Conservation (phyloP, 176 grass and related monocot species). For the Musa schizocarpa region DNA sequence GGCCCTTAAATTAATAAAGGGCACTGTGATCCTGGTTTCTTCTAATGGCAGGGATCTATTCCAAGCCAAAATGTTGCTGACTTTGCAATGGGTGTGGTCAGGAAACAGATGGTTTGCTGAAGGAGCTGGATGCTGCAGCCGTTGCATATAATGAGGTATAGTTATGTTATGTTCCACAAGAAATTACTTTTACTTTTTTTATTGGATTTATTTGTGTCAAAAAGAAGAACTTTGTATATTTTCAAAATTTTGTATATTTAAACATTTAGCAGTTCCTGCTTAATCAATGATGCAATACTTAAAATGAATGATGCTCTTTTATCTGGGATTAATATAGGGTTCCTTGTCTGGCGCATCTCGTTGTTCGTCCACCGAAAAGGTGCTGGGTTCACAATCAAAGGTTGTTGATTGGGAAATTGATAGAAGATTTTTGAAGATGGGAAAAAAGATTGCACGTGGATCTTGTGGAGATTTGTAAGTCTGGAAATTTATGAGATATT, state of each 20-base stretch:
- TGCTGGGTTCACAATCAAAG: conserved; percentile 41
- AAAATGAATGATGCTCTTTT: not conserved
- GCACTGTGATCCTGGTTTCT: conserved; percentile 16
- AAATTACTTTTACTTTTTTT: not conserved
- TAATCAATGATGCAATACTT: too few relatives aligned
- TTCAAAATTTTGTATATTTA: not conserved
- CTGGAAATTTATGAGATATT: not conserved
- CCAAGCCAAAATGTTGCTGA: conserved; percentile 27
- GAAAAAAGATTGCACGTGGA: conserved; percentile 75
- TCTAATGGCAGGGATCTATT: conserved; percentile 20
- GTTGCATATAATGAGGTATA: conserved; percentile 39
- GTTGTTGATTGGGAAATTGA: conserved; percentile 65
- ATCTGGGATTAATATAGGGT: conserved; percentile 25
- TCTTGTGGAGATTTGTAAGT: conserved; percentile 93
- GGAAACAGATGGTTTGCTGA: conserved; percentile 73
- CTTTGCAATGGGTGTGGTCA: conserved; percentile 36
- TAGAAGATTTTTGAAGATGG: conserved; percentile 52
- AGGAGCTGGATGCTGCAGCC: conserved; percentile 47
- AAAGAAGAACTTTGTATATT: not conserved
- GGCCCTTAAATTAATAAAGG: not conserved
- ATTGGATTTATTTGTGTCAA: not conserved
- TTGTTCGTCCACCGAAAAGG: conserved; percentile 34
- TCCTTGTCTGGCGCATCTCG: conserved; percentile 60
- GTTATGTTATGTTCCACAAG: not conserved
- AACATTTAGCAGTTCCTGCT: not conserved